Conservation (phyloP, 495 filamentous ascomycete species). For the Penicillium atrosanguineum region DNA sequence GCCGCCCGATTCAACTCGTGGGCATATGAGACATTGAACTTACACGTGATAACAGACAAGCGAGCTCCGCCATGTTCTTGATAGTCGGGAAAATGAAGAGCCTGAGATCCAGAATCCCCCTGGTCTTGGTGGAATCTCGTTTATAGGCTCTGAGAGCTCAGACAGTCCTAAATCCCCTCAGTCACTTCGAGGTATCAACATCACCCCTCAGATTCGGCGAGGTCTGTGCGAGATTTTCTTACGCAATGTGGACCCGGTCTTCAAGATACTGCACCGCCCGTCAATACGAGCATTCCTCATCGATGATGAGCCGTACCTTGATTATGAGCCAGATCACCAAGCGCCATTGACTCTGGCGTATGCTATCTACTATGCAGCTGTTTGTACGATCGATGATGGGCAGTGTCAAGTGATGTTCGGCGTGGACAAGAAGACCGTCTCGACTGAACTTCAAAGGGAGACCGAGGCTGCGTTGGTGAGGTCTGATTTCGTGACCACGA, state of each 20-base stretch:
- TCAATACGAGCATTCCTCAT: slow-evolving; percentile 31
- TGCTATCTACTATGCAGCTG: slow-evolving; percentile 52
- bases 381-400: slow-evolving; percentile 40
- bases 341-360: slow-evolving; percentile 45
- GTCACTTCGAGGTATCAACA: slow-evolving; percentile 4
- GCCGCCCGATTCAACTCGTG: neutral
- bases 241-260: slow-evolving; percentile 36
- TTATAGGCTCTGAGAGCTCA: slow-evolving; percentile 21
- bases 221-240: slow-evolving; percentile 34
- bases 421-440: slow-evolving; percentile 34
- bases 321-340: slow-evolving; percentile 29
- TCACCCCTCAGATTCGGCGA: slow-evolving; percentile 7
- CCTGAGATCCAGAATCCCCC: slow-evolving; percentile 4
- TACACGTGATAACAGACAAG: slow-evolving; percentile 11
- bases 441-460: slow-evolving; percentile 46
- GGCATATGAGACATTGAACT: neutral
- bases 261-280: slow-evolving; percentile 40
- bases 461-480: slow-evolving; percentile 48
- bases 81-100: slow-evolving; percentile 21
- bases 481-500: slow-evolving; percentile 52
- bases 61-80: slow-evolving; percentile 24
- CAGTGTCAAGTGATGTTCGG: slow-evolving; percentile 43
- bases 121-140: slow-evolving; percentile 9
- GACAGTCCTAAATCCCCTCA: slow-evolving; percentile 16
- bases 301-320: slow-evolving; percentile 30